These are phyloP conservation scores for Cornus florida DNA, from an alignment of 148 eudicot genomes.

Conservation along the genomic window DNA sequence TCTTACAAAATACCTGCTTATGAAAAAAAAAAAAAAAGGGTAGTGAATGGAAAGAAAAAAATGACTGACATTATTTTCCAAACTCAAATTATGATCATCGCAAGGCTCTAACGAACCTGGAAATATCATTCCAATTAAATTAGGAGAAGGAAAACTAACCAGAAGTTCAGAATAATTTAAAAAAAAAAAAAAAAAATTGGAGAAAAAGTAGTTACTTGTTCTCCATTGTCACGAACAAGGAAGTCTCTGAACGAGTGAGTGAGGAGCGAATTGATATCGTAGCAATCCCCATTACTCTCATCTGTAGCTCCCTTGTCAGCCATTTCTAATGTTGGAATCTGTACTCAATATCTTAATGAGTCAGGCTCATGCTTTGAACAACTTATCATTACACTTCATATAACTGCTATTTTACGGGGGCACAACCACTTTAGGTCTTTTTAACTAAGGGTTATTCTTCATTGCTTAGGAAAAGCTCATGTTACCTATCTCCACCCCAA, in stretches of 20 bases:
- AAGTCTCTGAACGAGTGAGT: slow-evolving; percentile 21
- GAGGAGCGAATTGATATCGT: slow-evolving; percentile 29
- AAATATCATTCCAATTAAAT: neutral
- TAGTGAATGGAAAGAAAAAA: too few species aligned
- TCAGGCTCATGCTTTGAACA: neutral
- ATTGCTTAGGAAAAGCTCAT: neutral
- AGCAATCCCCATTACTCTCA: neutral
- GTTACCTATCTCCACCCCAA: neutral
- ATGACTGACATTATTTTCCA: too few species aligned
- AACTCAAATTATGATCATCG: too few species aligned
- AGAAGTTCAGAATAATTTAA: neutral
- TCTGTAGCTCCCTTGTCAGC: slow-evolving; percentile 9
- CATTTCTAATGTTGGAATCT: neutral
- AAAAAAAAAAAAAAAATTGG: neutral
- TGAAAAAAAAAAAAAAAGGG: too few species aligned
- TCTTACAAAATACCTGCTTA: too few species aligned
- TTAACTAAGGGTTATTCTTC: neutral
- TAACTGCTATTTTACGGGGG: neutral
- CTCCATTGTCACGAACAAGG: slow-evolving; percentile 29
- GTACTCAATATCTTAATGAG: neutral
- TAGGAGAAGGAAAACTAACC: neutral
- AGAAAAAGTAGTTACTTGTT: slow-evolving; percentile 13
- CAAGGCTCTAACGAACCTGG: neutral
- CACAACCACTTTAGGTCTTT: neutral
- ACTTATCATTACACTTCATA: neutral